phyloP scores from a whole-genome alignment of 2,329 filamentous ascomycete genomes.

The Alternaria ethzedia region DNA sequence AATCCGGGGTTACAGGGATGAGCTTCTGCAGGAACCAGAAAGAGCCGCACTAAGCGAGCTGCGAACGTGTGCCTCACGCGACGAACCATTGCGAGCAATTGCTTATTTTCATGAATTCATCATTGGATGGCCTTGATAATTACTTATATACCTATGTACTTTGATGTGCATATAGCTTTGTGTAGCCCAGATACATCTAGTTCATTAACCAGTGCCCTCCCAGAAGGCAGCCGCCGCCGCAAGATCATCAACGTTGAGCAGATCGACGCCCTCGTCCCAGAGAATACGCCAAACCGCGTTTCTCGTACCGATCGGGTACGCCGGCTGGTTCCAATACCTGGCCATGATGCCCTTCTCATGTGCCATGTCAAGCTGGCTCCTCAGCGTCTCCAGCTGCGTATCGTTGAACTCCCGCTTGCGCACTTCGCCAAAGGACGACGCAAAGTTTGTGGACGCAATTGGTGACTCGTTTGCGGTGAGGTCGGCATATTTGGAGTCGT shows the following conservation, averaged over 20 bases:
- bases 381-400: conserved; percentile 59
- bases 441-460: conserved; percentile 62
- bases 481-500: conserved; percentile 48
- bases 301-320: conserved; percentile 61
- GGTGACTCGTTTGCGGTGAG: conserved; percentile 59
- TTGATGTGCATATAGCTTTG: neutral
- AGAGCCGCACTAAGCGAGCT: conserved; percentile 17
- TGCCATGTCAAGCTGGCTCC: conserved; percentile 60
- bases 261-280: conserved; percentile 63
- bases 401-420: conserved; percentile 49
- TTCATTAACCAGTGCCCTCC: conserved; percentile 35
- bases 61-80: conserved; percentile 2
- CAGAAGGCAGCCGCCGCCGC: conserved; percentile 54
- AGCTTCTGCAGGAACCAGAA: conserved; percentile 23
- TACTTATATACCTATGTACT: neutral
- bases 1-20: conserved; percentile 26
- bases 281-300: conserved; percentile 60
- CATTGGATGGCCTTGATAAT: neutral
- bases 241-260: conserved; percentile 70
- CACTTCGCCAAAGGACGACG: conserved; percentile 48
- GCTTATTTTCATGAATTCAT: neutral
- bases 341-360: conserved; percentile 64
- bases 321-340: conserved; percentile 69
- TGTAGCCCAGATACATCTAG: neutral
- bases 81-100: neutral